Percentiles rank a stretch among this genome's conserved stretches.
Conservation (phyloP, 2,329 filamentous ascomycete species). For the Eutypa lata region DNA sequence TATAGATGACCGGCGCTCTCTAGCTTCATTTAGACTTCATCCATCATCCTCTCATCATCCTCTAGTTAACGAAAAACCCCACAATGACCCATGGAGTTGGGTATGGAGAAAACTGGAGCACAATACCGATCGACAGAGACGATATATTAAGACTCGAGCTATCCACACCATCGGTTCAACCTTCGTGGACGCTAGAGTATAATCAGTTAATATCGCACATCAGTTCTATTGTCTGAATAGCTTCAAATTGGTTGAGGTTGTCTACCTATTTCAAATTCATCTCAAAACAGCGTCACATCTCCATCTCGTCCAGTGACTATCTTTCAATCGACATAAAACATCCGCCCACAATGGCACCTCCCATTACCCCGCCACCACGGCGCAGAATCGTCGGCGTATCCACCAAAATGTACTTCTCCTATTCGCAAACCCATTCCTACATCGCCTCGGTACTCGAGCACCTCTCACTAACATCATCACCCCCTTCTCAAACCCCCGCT, state of each 20-base stretch:
- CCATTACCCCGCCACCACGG: constrained; percentile 29
- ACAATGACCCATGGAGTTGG: neutral
- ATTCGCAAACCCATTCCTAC: constrained; percentile 58
- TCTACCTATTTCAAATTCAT: no score
- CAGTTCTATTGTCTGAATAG: no score
- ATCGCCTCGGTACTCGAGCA: constrained; percentile 46
- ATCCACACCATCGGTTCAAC: no score
- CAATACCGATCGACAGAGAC: neutral
- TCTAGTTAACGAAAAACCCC: neutral
- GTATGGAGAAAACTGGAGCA: neutral
- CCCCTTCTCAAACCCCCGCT: no score
- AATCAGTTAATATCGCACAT: no score
- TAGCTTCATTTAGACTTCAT: no score
- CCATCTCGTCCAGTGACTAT: no score
- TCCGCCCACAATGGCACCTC: constrained; percentile 18
- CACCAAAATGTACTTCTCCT: constrained; percentile 78
- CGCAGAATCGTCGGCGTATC: constrained; percentile 70
- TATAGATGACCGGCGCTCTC: no score
- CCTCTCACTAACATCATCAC: constrained; percentile 35
- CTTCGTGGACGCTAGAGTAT: no score
- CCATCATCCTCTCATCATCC: neutral
- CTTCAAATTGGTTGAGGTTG: no score
- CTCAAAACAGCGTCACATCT: no score
- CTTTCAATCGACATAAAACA: neutral
- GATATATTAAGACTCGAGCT: no score